Evolutionary conservation across 768 basidiomycete genomes (phyloP).

Genomic region (Psilocybe cubensis): DNA sequence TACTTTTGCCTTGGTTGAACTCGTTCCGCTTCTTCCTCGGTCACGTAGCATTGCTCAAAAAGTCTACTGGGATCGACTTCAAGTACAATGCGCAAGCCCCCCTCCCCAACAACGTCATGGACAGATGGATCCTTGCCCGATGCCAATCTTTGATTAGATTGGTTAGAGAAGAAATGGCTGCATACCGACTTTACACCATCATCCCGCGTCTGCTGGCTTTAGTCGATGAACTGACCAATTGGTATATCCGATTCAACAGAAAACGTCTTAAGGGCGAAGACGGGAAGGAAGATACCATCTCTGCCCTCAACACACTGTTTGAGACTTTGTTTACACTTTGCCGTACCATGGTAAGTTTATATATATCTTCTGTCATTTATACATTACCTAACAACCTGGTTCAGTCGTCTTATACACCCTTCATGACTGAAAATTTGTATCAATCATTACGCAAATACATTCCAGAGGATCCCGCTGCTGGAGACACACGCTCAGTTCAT

Average conservation of each 20-base stretch:
- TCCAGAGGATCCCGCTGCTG: slow-evolving; percentile 68
- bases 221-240: slow-evolving; percentile 96
- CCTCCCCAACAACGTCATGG: slow-evolving; percentile 93
- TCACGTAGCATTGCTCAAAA: slow-evolving; percentile 88
- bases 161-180: slow-evolving; percentile 94
- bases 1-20: slow-evolving; percentile 97
- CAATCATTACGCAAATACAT: slow-evolving; percentile 88
- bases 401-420: slow-evolving; percentile 97
- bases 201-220: slow-evolving; percentile 93
- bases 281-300: slow-evolving; percentile 82
- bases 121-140: slow-evolving; percentile 97
- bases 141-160: slow-evolving; percentile 95
- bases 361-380: neutral
- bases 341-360: slow-evolving; percentile 79
- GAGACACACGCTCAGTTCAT: slow-evolving; percentile 91
- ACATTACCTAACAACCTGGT: slow-evolving; percentile 7
- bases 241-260: slow-evolving; percentile 99
- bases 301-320: slow-evolving; percentile 94
- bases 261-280: slow-evolving; percentile 95
- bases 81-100: slow-evolving; percentile 86
- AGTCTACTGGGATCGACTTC: slow-evolving; percentile 77
- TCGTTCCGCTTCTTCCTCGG: slow-evolving; percentile 99
- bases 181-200: slow-evolving; percentile 96
- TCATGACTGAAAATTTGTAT: slow-evolving; percentile 96
- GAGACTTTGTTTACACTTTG: slow-evolving; percentile 94